Evolutionary conservation across 768 basidiomycete species (phyloP).

Genomic region (Gelatoporia subvermispora): DNA sequence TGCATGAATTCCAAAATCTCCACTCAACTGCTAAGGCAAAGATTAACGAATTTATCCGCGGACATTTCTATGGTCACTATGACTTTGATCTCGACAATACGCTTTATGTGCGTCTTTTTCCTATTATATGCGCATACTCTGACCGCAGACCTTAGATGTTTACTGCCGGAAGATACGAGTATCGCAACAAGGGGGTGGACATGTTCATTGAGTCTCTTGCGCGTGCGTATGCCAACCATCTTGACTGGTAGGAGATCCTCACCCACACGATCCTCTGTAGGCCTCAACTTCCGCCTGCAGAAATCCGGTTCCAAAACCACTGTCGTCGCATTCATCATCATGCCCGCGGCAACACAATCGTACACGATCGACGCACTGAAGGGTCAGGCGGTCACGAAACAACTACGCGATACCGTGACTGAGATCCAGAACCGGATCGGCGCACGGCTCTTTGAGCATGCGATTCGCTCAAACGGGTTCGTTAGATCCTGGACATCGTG

Average conservation of each 20-base stretch:
- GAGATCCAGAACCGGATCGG: conserved; percentile 95
- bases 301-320: conserved; percentile 67
- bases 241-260: no score
- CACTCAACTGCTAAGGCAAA: conserved; percentile 93
- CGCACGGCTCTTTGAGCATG: conserved; percentile 88
- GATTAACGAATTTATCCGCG: conserved; percentile 96
- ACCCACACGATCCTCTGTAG: conserved; percentile 16
- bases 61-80: conserved; percentile 97
- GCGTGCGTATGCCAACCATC: conserved; percentile 41
- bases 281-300: conserved; percentile 60
- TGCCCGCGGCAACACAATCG: conserved; percentile 93
- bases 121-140: background rate
- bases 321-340: conserved; percentile 97
- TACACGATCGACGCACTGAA: conserved; percentile 98
- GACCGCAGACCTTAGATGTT: conserved; percentile 62
- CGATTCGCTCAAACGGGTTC: conserved; percentile 87
- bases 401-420: conserved; percentile 90
- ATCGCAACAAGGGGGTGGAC: conserved; percentile 98
- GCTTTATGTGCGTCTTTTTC: conserved; percentile 55
- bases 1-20: conserved; percentile 98
- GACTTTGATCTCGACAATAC: conserved; percentile 95
- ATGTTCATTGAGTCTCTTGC: conserved; percentile 99
- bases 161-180: conserved; percentile 98
- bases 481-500: no score
- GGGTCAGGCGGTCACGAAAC: conserved; percentile 95